These are phyloP conservation scores for Phanerochaete sordida DNA, from an alignment of 768 basidiomycete species.

Conservation along the genomic window DNA sequence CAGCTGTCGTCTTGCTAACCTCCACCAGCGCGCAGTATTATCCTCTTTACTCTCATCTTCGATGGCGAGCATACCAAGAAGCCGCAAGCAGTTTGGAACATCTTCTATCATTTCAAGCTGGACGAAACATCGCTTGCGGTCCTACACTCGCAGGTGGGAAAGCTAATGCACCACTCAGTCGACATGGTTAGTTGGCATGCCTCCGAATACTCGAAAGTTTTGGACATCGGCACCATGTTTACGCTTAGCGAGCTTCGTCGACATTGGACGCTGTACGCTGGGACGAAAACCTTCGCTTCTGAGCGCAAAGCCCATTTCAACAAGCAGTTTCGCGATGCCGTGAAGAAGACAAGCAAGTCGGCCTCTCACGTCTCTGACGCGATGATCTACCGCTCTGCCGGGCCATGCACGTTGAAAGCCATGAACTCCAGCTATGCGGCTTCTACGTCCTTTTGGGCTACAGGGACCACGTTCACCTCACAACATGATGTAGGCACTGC, in stretches of 20 bases:
- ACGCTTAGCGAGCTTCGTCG: constrained; percentile 37
- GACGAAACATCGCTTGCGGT: constrained; percentile 31
- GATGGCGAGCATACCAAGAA: constrained; percentile 24
- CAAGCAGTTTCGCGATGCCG: not conserved
- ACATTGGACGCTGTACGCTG: constrained; percentile 32
- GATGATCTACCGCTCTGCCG: constrained; percentile 29
- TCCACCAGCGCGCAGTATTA: constrained; percentile 40
- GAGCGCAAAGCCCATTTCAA: not conserved
- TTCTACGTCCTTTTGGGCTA: constrained; percentile 35
- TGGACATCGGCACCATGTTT: constrained; percentile 36
- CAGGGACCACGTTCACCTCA: constrained; percentile 34
- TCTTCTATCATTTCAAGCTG: constrained; percentile 47
- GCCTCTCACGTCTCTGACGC: not conserved
- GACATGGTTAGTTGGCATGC: constrained; percentile 36
- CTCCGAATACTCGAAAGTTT: constrained; percentile 32
- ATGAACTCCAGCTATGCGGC: constrained; percentile 14
- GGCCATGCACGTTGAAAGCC: constrained; percentile 28
- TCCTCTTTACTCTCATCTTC: constrained; percentile 41
- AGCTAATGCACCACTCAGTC: constrained; percentile 31
- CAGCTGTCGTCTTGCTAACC: constrained; percentile 44
- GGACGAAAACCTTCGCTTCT: not conserved
- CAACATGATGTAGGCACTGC: constrained; percentile 16
- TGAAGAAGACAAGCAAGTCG: not conserved
- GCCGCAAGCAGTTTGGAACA: constrained; percentile 33
- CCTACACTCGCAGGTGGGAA: constrained; percentile 37